phyloP scores from a whole-genome alignment of 179 eudicot genomes.

The Beta corolliflora region DNA sequence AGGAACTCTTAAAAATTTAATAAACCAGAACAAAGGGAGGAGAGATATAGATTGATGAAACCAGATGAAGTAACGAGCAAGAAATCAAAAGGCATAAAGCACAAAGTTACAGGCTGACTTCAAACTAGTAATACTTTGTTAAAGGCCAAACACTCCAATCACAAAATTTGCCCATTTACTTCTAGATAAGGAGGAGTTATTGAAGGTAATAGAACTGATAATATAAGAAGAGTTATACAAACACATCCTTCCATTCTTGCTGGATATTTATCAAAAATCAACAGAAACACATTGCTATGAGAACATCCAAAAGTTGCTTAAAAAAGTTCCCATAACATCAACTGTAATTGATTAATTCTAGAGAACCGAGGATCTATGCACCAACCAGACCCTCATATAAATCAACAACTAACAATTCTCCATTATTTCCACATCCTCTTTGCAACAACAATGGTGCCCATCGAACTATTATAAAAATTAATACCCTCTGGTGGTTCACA shows the following conservation, averaged over 20 bases:
- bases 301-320: neutral
- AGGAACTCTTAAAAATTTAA: no score
- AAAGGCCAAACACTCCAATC: neutral
- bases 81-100: neutral
- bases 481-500: no score
- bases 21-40: neutral
- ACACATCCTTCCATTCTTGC: neutral
- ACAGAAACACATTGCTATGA: neutral
- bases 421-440: neutral
- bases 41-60: neutral
- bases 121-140: neutral
- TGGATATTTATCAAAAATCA: neutral
- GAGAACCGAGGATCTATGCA: neutral
- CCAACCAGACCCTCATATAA: neutral
- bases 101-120: neutral
- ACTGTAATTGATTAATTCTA: neutral
- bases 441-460: no score
- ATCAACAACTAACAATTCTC: neutral
- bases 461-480: no score
- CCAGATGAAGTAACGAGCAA: neutral
- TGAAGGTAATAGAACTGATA: neutral
- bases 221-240: neutral
- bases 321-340: neutral
- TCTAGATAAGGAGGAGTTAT: neutral
- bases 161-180: neutral